Evolutionary conservation across 352 stramenopile genomes (phyloP).

Genomic region (Phytophthora vignae): DNA sequence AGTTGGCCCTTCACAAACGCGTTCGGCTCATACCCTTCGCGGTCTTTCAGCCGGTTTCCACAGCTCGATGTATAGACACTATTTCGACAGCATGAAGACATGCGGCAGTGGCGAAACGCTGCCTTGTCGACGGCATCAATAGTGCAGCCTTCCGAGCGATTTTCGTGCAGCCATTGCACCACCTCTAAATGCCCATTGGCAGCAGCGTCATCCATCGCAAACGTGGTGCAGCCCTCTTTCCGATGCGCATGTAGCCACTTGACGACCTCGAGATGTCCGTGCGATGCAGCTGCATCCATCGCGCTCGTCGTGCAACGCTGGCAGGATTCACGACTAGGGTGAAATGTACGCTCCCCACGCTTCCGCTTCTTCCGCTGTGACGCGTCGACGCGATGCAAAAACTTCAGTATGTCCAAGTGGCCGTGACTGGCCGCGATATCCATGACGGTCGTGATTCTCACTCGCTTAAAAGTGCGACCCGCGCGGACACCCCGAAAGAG

Average conservation of each 20-base stretch:
- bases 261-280: background rate
- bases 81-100: slow-evolving; percentile 6
- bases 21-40: background rate
- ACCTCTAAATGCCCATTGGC: slow-evolving; percentile 1
- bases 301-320: background rate
- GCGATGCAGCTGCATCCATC: slow-evolving; percentile 9
- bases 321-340: background rate
- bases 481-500: background rate
- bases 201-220: slow-evolving; percentile 5
- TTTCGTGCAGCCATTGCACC: slow-evolving; percentile 8
- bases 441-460: background rate
- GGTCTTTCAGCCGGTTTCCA: background rate
- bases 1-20: background rate
- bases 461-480: background rate
- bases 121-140: background rate
- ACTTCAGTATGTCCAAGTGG: slow-evolving; percentile 1
- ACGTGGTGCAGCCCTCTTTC: background rate
- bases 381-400: background rate
- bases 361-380: background rate
- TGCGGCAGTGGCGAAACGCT: background rate
- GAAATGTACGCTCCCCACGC: background rate
- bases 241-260: slow-evolving; percentile 6
- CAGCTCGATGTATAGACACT: background rate
- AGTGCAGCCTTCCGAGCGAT: slow-evolving; percentile 2
- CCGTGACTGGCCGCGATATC: slow-evolving; percentile 5